These are phyloP conservation scores for Umbelopsis vinacea DNA, from an alignment of 192 early-diverging fungal species.

Conservation along the genomic window DNA sequence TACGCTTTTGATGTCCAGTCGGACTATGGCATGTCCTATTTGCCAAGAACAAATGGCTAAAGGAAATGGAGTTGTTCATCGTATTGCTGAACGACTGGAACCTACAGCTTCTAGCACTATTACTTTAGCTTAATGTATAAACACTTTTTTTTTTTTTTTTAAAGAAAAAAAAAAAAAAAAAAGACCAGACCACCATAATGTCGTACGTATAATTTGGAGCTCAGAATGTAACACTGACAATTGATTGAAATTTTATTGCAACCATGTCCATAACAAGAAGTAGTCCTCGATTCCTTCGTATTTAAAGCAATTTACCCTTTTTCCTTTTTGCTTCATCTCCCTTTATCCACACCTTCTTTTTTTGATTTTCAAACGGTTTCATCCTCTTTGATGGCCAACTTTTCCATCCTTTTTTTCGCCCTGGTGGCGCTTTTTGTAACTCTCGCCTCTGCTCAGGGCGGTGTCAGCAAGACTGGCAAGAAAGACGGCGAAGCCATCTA, in stretches of 20 bases:
- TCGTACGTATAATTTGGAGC: neutral
- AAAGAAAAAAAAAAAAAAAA: too few species aligned
- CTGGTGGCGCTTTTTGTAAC: slow-evolving; percentile 13
- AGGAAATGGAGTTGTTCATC: slow-evolving; percentile 42
- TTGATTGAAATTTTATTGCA: neutral
- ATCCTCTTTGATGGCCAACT: neutral
- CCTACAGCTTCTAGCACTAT: slow-evolving; percentile 14
- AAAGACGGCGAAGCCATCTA: slow-evolving; percentile 29
- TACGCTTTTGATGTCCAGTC: slow-evolving; percentile 46
- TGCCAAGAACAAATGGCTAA: slow-evolving; percentile 53
- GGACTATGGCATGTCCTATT: slow-evolving; percentile 52
- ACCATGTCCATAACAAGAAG: slow-evolving; percentile 3
- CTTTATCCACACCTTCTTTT: neutral
- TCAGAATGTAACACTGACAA: slow-evolving; percentile 16
- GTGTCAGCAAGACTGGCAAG: slow-evolving; percentile 29
- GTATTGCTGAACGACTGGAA: slow-evolving; percentile 28
- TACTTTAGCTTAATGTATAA: neutral
- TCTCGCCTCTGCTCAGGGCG: slow-evolving; percentile 7
- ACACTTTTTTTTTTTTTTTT: too few species aligned
- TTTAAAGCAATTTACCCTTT: neutral
- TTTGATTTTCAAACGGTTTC: neutral
- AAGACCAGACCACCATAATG: neutral
- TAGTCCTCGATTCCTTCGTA: neutral
- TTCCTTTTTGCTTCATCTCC: neutral
- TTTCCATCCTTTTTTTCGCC: neutral